phyloP scores from a whole-genome alignment of 2,329 filamentous ascomycete species.

The Fusarium sp. region DNA sequence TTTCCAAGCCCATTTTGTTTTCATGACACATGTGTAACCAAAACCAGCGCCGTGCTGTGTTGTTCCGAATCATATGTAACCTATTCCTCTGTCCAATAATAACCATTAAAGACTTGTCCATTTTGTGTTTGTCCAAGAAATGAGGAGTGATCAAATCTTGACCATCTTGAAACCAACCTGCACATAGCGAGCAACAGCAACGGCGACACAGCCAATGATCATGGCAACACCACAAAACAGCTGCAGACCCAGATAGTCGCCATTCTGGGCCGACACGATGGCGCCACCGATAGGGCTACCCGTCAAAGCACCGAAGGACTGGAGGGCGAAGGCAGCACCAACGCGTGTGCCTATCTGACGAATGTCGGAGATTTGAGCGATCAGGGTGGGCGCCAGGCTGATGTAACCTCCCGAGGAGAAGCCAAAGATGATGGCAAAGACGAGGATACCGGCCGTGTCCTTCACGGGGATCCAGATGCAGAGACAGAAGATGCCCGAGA shows the following conservation, averaged over 20 bases:
- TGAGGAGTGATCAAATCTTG: conserved; percentile 46
- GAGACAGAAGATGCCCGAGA: conserved; percentile 59
- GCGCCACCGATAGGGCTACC: conserved; percentile 77
- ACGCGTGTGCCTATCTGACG: conserved; percentile 76
- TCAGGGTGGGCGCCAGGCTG: conserved; percentile 69
- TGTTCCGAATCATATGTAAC: not conserved
- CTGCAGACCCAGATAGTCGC: conserved; percentile 69
- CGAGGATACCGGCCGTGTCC: conserved; percentile 67
- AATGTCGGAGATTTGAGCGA: conserved; percentile 78
- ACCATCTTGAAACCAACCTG: conserved; percentile 50
- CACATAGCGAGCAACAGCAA: conserved; percentile 48
- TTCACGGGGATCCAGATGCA: conserved; percentile 62
- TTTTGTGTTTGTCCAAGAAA: not conserved
- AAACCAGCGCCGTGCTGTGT: not conserved
- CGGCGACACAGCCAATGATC: conserved; percentile 44
- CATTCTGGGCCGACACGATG: conserved; percentile 63
- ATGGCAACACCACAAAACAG: conserved; percentile 71
- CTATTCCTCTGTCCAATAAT: not conserved
- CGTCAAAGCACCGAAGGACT: conserved; percentile 73
- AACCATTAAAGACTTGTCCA: not conserved
- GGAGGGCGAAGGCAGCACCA: conserved; percentile 71
- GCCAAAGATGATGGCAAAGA: conserved; percentile 76
- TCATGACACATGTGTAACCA: not conserved
- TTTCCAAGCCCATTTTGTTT: not conserved
- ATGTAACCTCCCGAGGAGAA: conserved; percentile 77